Evolutionary conservation across 495 filamentous ascomycete species (phyloP).

Genomic region (Clavariopsis aquatica): DNA sequence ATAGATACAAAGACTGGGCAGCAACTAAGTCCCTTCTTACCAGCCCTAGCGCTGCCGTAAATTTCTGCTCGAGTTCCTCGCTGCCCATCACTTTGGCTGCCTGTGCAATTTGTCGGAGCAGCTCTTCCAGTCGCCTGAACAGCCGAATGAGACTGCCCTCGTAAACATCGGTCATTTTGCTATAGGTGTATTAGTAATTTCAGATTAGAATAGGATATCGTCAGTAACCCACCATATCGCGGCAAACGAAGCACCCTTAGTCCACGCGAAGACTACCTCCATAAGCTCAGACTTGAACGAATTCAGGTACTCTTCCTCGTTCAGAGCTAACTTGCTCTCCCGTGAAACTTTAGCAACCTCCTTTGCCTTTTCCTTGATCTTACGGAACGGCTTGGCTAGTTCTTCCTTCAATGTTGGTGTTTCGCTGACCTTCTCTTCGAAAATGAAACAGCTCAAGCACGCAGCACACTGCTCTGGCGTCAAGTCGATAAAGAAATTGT

Average conservation of each 20-base stretch:
- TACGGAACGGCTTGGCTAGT: slow-evolving; percentile 77
- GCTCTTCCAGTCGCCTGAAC: slow-evolving; percentile 92
- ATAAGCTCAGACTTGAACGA: slow-evolving; percentile 91
- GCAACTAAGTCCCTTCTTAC: slow-evolving; percentile 90
- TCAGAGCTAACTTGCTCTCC: slow-evolving; percentile 86
- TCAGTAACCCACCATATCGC: slow-evolving; percentile 78
- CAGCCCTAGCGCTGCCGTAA: slow-evolving; percentile 79
- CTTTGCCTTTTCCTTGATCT: slow-evolving; percentile 81
- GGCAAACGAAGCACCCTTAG: slow-evolving; percentile 87
- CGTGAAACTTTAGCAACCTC: slow-evolving; percentile 87
- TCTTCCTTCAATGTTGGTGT: slow-evolving; percentile 72
- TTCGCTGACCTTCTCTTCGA: slow-evolving; percentile 88
- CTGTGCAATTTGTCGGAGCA: slow-evolving; percentile 96
- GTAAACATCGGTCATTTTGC: slow-evolving; percentile 98
- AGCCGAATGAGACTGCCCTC: slow-evolving; percentile 94
- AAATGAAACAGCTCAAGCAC: slow-evolving; percentile 88
- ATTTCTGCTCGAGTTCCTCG: slow-evolving; percentile 86
- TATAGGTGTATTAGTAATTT: slow-evolving; percentile 46
- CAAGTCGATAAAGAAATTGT: slow-evolving; percentile 96
- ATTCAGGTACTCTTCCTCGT: slow-evolving; percentile 88
- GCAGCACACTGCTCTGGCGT: slow-evolving; percentile 83
- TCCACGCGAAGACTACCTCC: slow-evolving; percentile 94
- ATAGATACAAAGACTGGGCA: slow-evolving; percentile 88
- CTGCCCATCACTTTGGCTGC: slow-evolving; percentile 97
- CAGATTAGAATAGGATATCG: neutral